These are phyloP conservation scores for Parathielavia appendiculata DNA, from an alignment of 495 filamentous ascomycete species.

Conservation along the genomic window DNA sequence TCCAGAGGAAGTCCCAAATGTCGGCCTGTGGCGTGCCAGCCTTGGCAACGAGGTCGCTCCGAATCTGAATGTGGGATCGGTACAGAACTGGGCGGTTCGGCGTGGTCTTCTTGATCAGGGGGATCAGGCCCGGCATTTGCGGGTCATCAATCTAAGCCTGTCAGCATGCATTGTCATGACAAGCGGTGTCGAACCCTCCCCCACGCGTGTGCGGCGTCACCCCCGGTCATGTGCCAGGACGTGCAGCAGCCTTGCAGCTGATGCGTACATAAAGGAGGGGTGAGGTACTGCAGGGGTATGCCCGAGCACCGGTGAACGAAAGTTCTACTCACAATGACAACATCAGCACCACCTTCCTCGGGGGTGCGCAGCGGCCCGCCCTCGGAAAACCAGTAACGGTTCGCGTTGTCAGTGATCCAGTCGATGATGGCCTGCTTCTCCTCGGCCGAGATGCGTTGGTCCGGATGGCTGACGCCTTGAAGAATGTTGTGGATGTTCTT, in stretches of 20 bases:
- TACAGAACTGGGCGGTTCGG: slow-evolving; percentile 75
- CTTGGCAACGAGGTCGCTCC: slow-evolving; percentile 63
- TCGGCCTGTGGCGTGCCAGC: slow-evolving; percentile 63
- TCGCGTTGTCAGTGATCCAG: slow-evolving; percentile 75
- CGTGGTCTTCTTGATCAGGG: slow-evolving; percentile 64
- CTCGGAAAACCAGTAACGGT: slow-evolving; percentile 66
- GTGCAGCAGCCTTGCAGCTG: slow-evolving; percentile 6
- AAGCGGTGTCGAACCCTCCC: not conserved
- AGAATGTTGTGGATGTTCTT: slow-evolving; percentile 93
- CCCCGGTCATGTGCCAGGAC: slow-evolving; percentile 15
- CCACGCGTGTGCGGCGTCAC: not conserved
- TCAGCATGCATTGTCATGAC: slow-evolving; percentile 18
- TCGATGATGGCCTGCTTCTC: slow-evolving; percentile 57
- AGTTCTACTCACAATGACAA: slow-evolving; percentile 57
- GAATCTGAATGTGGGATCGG: slow-evolving; percentile 79
- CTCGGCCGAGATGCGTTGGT: slow-evolving; percentile 55
- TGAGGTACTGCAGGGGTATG: not conserved
- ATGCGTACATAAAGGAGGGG: slow-evolving; percentile 5
- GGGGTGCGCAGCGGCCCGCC: slow-evolving; percentile 64
- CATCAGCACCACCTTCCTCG: slow-evolving; percentile 69
- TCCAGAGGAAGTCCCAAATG: slow-evolving; percentile 75
- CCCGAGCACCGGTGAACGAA: not conserved
- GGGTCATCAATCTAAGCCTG: slow-evolving; percentile 64
- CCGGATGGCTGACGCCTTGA: slow-evolving; percentile 67
- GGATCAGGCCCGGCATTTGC: slow-evolving; percentile 81